A percentile compares a stretch with the other conserved stretches of the same genome.
Evolutionary conservation across 1,139 yeast species (phyloP).

Genomic region (Suhomyces ambrosiae): DNA sequence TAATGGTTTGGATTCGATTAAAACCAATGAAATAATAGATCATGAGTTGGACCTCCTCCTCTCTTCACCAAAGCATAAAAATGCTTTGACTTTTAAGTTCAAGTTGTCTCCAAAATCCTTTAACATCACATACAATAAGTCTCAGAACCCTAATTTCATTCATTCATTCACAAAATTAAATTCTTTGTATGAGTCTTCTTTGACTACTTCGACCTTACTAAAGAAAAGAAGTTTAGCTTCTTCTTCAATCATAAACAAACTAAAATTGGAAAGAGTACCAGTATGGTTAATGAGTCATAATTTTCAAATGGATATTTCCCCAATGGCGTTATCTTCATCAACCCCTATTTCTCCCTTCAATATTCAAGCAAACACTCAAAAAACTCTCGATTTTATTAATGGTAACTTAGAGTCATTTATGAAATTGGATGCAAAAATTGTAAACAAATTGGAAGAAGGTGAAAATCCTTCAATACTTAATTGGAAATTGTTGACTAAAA

Average conservation of each 20-base stretch:
- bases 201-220: too few relatives aligned
- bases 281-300: slow-evolving; percentile 17
- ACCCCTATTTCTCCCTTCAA: slow-evolving; percentile 18
- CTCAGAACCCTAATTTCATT: slow-evolving; percentile 1
- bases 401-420: slow-evolving; percentile 36
- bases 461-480: slow-evolving; percentile 24
- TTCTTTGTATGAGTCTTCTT: slow-evolving; percentile 4
- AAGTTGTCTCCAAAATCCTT: slow-evolving; percentile 13
- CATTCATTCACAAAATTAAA: slow-evolving; percentile 16
- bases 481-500: slow-evolving; percentile 39
- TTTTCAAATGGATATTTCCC: slow-evolving; percentile 14
- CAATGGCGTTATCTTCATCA: slow-evolving; percentile 6
- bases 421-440: slow-evolving; percentile 24
- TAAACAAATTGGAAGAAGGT: slow-evolving; percentile 4
- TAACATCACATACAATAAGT: slow-evolving; percentile 10
- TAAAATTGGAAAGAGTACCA: slow-evolving; percentile 14
- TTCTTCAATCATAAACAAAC: slow-evolving; percentile 8
- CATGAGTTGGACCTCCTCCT: slow-evolving; percentile 20
- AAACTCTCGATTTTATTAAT: slow-evolving; percentile 24
- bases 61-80: slow-evolving; percentile 18
- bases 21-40: slow-evolving; percentile 20
- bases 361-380: slow-evolving; percentile 2
- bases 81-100: slow-evolving; percentile 5
- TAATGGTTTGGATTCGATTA: slow-evolving; percentile 17
- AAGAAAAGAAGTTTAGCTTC: too few relatives aligned